Evolutionary conservation across 306 rosid genomes (phyloP).

Genomic region (Morella rubra): DNA sequence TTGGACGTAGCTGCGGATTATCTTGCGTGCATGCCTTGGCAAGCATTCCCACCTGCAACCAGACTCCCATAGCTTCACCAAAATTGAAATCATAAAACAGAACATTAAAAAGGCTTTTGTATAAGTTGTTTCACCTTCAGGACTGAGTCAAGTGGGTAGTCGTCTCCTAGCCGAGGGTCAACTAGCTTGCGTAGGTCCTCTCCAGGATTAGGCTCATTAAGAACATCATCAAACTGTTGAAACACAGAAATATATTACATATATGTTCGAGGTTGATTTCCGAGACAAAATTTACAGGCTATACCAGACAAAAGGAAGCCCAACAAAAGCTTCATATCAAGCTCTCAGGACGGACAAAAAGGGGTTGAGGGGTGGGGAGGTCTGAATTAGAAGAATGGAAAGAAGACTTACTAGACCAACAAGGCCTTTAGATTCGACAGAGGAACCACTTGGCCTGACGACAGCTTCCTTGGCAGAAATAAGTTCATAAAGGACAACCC

Average conservation of each 20-base stretch:
- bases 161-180: constrained; percentile 74
- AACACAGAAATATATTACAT: background rate
- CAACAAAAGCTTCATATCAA: constrained; percentile 6
- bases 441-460: constrained; percentile 36
- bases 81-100: constrained; percentile 7
- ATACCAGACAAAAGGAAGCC: background rate
- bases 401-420: constrained; percentile 59
- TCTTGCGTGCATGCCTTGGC: constrained; percentile 85
- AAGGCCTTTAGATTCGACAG: constrained; percentile 68
- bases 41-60: constrained; percentile 68
- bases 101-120: background rate
- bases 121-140: constrained; percentile 58
- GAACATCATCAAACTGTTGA: constrained; percentile 78
- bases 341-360: background rate
- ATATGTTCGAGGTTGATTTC: constrained; percentile 2
- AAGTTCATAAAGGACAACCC: constrained; percentile 86
- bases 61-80: constrained; percentile 12
- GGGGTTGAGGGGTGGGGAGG: background rate
- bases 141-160: constrained; percentile 68
- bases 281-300: background rate
- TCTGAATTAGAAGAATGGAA: background rate
- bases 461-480: constrained; percentile 90
- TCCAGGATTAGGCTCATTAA: constrained; percentile 44
- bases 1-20: constrained; percentile 74
- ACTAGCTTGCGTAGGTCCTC: constrained; percentile 61